These are phyloP conservation scores for Aspergillus diversus DNA, from an alignment of 495 filamentous ascomycete species.

Conservation along the genomic window DNA sequence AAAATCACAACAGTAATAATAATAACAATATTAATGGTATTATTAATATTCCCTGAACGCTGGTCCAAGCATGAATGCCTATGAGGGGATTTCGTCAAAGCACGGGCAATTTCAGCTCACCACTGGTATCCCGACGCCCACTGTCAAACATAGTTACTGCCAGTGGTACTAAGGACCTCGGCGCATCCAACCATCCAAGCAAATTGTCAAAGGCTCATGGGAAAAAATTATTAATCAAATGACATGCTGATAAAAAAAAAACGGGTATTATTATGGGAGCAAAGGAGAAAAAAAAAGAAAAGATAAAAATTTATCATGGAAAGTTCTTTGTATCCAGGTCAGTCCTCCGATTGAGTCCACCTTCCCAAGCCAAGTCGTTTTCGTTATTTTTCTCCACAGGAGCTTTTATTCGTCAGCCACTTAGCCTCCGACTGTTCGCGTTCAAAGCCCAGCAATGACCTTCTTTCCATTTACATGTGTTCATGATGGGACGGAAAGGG, in stretches of 20 bases:
- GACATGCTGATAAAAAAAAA: neutral
- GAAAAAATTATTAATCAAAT: neutral
- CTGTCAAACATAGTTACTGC: neutral
- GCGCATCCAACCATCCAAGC: slow-evolving; percentile 3
- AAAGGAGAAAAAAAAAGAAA: neutral
- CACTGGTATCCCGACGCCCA: neutral
- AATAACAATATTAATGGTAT: neutral
- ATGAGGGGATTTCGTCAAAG: neutral
- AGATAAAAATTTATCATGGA: neutral
- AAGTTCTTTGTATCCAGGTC: neutral
- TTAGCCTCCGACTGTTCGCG: slow-evolving; percentile 1
- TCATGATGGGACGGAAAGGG: neutral
- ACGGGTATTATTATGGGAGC: neutral
- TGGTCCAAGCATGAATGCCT: neutral
- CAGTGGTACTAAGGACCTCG: neutral
- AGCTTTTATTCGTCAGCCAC: neutral
- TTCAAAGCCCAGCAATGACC: neutral
- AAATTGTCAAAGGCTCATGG: neutral
- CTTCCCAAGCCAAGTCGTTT: neutral
- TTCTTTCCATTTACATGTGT: neutral
- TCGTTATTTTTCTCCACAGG: slow-evolving; percentile 4
- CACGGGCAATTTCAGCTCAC: slow-evolving; percentile 1
- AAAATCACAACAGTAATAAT: slow-evolving; percentile 5
- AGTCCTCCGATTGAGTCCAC: neutral
- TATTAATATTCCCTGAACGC: neutral